phyloP scores from a whole-genome alignment of 768 basidiomycete species.

The Lentinula lateritia region DNA sequence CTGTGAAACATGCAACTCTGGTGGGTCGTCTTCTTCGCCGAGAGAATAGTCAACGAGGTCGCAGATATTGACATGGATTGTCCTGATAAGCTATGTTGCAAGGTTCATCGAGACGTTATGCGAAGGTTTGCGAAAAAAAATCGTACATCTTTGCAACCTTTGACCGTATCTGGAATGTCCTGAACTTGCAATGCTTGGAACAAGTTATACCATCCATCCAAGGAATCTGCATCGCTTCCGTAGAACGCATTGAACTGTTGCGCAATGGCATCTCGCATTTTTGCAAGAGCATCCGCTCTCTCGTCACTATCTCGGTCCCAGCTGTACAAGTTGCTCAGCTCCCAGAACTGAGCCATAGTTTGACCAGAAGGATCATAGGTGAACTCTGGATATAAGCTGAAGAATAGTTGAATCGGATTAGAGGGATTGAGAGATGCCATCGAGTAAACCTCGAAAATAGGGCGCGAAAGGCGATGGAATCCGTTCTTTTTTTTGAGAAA shows the following conservation, averaged over 20 bases:
- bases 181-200: neutral
- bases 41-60: conserved; percentile 25
- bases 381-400: neutral
- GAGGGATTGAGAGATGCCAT: neutral
- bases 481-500: neutral
- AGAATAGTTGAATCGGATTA: conserved; percentile 1
- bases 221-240: conserved; percentile 2
- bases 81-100: conserved; percentile 19
- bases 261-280: conserved; percentile 8
- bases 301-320: conserved; percentile 1
- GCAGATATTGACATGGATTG: conserved; percentile 32
- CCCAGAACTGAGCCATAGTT: conserved; percentile 9
- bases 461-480: neutral
- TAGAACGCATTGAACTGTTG: conserved; percentile 7
- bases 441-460: neutral
- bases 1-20: conserved; percentile 20
- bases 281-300: neutral
- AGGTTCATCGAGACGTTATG: neutral
- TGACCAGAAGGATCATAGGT: neutral
- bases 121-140: neutral
- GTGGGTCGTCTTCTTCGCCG: neutral
- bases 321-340: neutral
- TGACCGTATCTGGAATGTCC: conserved; percentile 1
- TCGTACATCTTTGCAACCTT: conserved; percentile 4
- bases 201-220: conserved; percentile 2